Base-by-base conservation (phyloP, 257 asterid species). In the Fraxinus pennsylvanica region DNA sequence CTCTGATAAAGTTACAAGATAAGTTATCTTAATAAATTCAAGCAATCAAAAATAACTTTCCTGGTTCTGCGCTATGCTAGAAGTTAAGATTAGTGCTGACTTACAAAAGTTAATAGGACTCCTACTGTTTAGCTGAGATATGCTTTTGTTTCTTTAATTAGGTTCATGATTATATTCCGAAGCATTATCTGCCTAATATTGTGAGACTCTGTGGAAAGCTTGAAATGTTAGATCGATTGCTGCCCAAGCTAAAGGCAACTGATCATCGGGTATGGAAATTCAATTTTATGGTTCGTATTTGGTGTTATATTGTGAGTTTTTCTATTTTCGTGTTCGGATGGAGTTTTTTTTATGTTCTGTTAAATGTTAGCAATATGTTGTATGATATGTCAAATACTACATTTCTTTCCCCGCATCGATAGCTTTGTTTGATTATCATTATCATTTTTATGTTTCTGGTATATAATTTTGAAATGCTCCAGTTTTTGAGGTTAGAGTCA, bases 201-300 rank as follows among this genome's bases (percentile, higher is more conserved):
- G 82, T 96, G 81, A 91, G 99, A 77, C 96, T 96, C 38, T 96
- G 98, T 83, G 99, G 98, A 87, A 96, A 96, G 92, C 99, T 96
- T 87, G 99, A 96, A 93, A 94, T 96, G 95, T 83, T 96, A 76
- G 98, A 96, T 86, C 89, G 99, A 32, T 82, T 96, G 78, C 83
- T 96, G 77, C 99, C 99, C 77, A 96, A 96, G 85, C 85, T 96
- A 33, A 93, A 96, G 92, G 98, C 97, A 80, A 96, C 99, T 78
- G 97, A 93, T 83, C 99, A 96, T 85, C 96, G 99, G 94, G 99
- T 96, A 87, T 76, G 84, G 57, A 32, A 32, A 72, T 52, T 67
- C 33, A 1, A 38, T 68, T 72, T 27, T 69, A 39, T 39, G 45
- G 13, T 8, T 39, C 3, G 45, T 39, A 39, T 8, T 39, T 39